These are phyloP conservation scores for Hypoxylon fragiforme DNA, from an alignment of 495 filamentous ascomycete species.

Conservation along the genomic window DNA sequence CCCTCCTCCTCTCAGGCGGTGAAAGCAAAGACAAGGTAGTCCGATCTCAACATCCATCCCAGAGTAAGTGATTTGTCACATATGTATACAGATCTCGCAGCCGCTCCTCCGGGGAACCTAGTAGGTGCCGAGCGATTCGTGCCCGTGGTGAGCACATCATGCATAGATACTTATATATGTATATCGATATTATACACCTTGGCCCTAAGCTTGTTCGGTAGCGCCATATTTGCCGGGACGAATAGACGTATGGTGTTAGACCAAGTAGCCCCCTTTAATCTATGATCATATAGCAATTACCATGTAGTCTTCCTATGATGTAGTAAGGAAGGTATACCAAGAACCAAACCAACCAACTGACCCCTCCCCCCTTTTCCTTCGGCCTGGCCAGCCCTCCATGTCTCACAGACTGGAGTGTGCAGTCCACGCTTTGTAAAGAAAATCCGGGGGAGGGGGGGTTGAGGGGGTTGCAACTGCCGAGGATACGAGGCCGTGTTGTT, in stretches of 20 bases:
- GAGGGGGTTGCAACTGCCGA: constrained; percentile 27
- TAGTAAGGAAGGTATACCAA: too few relatives aligned
- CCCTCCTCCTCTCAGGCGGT: not conserved
- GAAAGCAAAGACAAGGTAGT: not conserved
- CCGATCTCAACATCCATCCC: constrained; percentile 3
- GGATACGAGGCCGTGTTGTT: not conserved
- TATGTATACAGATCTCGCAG: constrained; percentile 29
- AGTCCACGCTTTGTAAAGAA: constrained; percentile 31
- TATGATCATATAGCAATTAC: not conserved
- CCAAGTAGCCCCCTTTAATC: too few relatives aligned
- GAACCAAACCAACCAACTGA: not conserved
- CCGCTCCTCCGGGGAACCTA: constrained; percentile 24
- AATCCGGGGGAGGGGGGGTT: constrained; percentile 19
- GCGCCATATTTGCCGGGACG: constrained; percentile 4
- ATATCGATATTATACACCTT: constrained; percentile 5
- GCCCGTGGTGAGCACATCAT: constrained; percentile 14
- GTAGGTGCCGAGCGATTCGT: constrained; percentile 11
- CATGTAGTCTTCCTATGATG: not conserved
- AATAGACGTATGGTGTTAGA: not conserved
- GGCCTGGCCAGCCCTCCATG: constrained; percentile 18
- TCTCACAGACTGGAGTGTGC: constrained; percentile 24
- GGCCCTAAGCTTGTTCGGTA: constrained; percentile 16
- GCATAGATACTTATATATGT: constrained; percentile 11
- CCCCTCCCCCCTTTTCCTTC: constrained; percentile 1
- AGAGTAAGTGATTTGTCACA: constrained; percentile 3